These are phyloP conservation scores for Globisporangium iwayamae DNA, from an alignment of 352 stramenopile genomes.

Conservation along the genomic window DNA sequence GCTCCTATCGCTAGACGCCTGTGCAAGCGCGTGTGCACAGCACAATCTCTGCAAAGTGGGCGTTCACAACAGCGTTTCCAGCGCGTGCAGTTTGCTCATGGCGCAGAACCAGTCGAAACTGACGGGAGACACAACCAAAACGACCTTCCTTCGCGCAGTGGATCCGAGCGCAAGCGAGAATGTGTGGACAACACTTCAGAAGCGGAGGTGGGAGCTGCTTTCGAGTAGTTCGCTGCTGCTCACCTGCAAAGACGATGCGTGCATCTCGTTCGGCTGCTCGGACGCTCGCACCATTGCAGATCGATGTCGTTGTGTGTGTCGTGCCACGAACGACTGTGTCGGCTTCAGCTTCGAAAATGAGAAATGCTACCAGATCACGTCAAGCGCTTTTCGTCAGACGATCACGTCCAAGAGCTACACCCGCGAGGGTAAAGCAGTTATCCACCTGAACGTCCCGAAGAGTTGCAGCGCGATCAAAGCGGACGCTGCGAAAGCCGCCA, in stretches of 20 bases:
- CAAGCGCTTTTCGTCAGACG: conserved; percentile 34
- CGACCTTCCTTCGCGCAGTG: conserved; percentile 23
- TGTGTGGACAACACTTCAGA: conserved; percentile 34
- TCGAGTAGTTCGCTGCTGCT: conserved; percentile 29
- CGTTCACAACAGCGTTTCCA: conserved; percentile 27
- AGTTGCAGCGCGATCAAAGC: conserved; percentile 55
- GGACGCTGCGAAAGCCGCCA: conserved; percentile 24
- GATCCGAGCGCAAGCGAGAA: conserved; percentile 31
- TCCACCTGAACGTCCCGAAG: conserved; percentile 56
- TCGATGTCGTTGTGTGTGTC: conserved; percentile 46
- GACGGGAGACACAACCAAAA: conserved; percentile 22
- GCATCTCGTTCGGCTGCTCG: conserved; percentile 25
- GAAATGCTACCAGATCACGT: conserved; percentile 36
- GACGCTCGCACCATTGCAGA: conserved; percentile 32
- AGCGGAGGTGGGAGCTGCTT: conserved; percentile 32
- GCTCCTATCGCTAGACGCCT: conserved; percentile 30
- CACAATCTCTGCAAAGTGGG: conserved; percentile 47
- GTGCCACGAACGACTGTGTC: conserved; percentile 26
- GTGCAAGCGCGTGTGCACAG: conserved; percentile 30
- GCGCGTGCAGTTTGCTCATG: conserved; percentile 49
- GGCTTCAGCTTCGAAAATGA: conserved; percentile 39
- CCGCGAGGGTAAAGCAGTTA: conserved; percentile 16
- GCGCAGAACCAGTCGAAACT: conserved; percentile 21
- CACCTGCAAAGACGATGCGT: conserved; percentile 27
- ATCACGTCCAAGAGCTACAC: conserved; percentile 29